These are phyloP conservation scores for Tephrocybe sp. DNA, from an alignment of 768 basidiomycete genomes.

Conservation along the genomic window DNA sequence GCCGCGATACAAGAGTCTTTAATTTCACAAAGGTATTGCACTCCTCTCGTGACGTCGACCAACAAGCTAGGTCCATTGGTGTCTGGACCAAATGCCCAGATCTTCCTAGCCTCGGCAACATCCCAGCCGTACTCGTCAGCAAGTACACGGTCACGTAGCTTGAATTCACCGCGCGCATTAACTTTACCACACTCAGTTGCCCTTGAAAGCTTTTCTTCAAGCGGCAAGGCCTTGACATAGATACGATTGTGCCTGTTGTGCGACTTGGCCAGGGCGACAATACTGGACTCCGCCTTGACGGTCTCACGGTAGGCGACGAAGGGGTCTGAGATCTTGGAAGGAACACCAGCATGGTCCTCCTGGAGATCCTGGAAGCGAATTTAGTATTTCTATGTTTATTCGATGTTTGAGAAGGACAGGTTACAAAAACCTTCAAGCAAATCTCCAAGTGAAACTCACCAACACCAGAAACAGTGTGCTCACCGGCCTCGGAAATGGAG, in stretches of 20 bases:
- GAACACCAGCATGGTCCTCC: slow-evolving; percentile 98
- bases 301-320: slow-evolving; percentile 98
- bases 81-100: slow-evolving; percentile 99
- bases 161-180: slow-evolving; percentile 93
- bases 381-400: not conserved
- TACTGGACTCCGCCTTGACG: slow-evolving; percentile 90
- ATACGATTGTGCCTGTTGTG: slow-evolving; percentile 99
- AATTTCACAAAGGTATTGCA: slow-evolving; percentile 98
- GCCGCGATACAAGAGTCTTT: slow-evolving; percentile 98
- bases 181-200: slow-evolving; percentile 87
- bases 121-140: slow-evolving; percentile 98
- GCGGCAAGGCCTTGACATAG: slow-evolving; percentile 85
- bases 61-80: slow-evolving; percentile 93
- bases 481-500: slow-evolving; percentile 86
- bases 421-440: slow-evolving; percentile 83
- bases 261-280: slow-evolving; percentile 96
- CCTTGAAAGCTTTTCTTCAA: slow-evolving; percentile 88
- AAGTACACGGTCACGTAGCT: slow-evolving; percentile 87
- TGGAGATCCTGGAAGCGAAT: slow-evolving; percentile 71
- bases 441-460: slow-evolving; percentile 99
- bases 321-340: slow-evolving; percentile 94
- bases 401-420: not conserved
- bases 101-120: slow-evolving; percentile 96
- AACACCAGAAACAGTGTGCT: slow-evolving; percentile 98
- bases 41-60: slow-evolving; percentile 97